These are phyloP conservation scores for Neurospora sp. DNA, from an alignment of 495 filamentous ascomycete genomes.

Conservation along the genomic window DNA sequence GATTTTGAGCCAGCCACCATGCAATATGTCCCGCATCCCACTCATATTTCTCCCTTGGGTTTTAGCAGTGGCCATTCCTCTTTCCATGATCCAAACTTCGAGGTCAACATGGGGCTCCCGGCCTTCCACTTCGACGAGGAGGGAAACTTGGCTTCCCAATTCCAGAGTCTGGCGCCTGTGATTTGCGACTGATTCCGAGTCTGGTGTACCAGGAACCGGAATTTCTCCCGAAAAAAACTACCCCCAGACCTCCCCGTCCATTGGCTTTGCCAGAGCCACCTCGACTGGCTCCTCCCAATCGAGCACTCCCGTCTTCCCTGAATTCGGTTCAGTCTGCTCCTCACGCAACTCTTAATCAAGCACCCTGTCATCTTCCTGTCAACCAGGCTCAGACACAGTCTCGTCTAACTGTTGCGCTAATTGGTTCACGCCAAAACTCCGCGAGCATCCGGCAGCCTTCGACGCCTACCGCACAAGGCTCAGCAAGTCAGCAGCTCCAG, in stretches of 20 bases:
- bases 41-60: not conserved
- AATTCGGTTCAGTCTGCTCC: not conserved
- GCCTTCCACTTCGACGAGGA: slow-evolving; percentile 46
- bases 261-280: not conserved
- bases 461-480: not conserved
- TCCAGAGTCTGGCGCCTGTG: slow-evolving; percentile 11
- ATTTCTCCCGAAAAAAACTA: not conserved
- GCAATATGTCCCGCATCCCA: not conserved
- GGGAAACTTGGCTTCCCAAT: slow-evolving; percentile 15
- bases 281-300: not conserved
- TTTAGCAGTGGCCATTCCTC: not conserved
- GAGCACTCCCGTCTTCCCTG: not conserved
- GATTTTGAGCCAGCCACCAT: not conserved
- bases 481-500: not conserved
- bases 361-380: not conserved
- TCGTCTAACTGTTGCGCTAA: not conserved
- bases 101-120: slow-evolving; percentile 27
- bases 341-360: not conserved
- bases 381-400: not conserved
- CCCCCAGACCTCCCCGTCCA: not conserved
- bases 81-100: slow-evolving; percentile 66
- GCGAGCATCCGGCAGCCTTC: not conserved
- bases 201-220: not conserved
- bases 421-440: not conserved
- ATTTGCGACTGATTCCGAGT: not conserved